Percentiles rank a stretch among this genome's conserved stretches.
These are phyloP conservation scores for Nicotiana undulata DNA, from an alignment of 257 asterid species.

Conservation along the genomic window DNA sequence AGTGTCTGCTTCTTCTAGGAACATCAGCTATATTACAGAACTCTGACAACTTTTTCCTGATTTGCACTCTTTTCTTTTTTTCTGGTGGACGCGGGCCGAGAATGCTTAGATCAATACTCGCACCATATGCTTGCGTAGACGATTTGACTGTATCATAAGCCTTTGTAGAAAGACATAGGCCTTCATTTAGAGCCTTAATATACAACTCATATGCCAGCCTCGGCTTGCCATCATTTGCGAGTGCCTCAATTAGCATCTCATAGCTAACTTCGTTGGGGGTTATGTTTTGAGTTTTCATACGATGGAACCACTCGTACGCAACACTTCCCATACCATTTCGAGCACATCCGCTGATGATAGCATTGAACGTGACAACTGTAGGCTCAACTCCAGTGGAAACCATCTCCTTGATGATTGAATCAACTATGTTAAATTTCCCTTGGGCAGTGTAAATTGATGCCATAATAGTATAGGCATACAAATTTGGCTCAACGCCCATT, in stretches of 20 bases:
- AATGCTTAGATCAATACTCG: conserved; percentile 37
- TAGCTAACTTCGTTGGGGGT: conserved; percentile 75
- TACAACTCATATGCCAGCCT: conserved; percentile 76
- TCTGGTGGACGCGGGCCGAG: conserved; percentile 70
- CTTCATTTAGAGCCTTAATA: conserved; percentile 53
- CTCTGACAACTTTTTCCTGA: conserved; percentile 40
- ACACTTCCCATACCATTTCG: conserved; percentile 32
- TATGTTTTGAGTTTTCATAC: conserved; percentile 43
- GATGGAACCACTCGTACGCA: conserved; percentile 80
- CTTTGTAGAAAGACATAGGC: conserved; percentile 58
- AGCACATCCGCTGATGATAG: conserved; percentile 71
- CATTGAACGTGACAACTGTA: conserved; percentile 86
- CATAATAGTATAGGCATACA: conserved; percentile 84
- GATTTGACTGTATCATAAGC: conserved; percentile 61
- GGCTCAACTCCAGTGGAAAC: conserved; percentile 41
- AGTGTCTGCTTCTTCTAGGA: conserved; percentile 53
- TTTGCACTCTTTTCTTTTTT: conserved; percentile 37
- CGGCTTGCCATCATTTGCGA: conserved; percentile 73
- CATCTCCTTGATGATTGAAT: conserved; percentile 62
- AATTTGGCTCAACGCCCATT: conserved; percentile 61
- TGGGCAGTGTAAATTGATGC: conserved; percentile 69
- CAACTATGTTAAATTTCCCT: conserved; percentile 53
- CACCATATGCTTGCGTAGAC: conserved; percentile 37
- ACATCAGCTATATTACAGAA: conserved; percentile 57
- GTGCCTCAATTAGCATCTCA: conserved; percentile 67